These are phyloP conservation scores for Dissophora globulifera DNA, from an alignment of 192 early-diverging fungal species.

Conservation along the genomic window DNA sequence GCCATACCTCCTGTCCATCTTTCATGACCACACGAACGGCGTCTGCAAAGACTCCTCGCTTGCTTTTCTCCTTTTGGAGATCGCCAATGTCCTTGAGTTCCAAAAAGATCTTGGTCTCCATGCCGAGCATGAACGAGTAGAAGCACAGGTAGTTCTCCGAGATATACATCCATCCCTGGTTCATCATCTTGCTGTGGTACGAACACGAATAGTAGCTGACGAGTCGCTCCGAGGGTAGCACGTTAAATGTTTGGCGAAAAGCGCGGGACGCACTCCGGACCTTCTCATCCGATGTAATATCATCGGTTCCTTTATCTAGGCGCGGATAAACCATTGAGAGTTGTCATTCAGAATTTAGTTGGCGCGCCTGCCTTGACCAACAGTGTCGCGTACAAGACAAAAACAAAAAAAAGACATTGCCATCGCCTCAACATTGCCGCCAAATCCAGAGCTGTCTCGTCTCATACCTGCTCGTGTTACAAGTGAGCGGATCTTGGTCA, in stretches of 20 bases:
- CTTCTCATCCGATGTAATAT: slow-evolving; percentile 85
- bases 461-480: slow-evolving; percentile 81
- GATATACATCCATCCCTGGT: slow-evolving; percentile 99
- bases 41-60: slow-evolving; percentile 90
- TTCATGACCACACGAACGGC: slow-evolving; percentile 87
- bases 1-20: slow-evolving; percentile 76
- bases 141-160: slow-evolving; percentile 94
- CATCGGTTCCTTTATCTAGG: slow-evolving; percentile 78
- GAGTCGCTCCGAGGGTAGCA: slow-evolving; percentile 83
- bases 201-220: slow-evolving; percentile 97
- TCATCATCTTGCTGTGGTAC: slow-evolving; percentile 80
- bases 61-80: slow-evolving; percentile 87
- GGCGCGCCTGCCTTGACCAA: no score
- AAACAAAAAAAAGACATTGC: no score
- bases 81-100: slow-evolving; percentile 94
- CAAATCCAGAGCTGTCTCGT: no score
- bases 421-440: no score
- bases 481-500: slow-evolving; percentile 90
- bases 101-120: slow-evolving; percentile 91
- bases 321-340: no score
- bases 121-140: slow-evolving; percentile 93
- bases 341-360: no score
- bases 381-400: not conserved
- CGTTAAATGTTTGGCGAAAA: slow-evolving; percentile 89
- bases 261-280: slow-evolving; percentile 87